Conservation (phyloP, 1,284 basidiomycete genomes). For the Porodaedalea pini region DNA sequence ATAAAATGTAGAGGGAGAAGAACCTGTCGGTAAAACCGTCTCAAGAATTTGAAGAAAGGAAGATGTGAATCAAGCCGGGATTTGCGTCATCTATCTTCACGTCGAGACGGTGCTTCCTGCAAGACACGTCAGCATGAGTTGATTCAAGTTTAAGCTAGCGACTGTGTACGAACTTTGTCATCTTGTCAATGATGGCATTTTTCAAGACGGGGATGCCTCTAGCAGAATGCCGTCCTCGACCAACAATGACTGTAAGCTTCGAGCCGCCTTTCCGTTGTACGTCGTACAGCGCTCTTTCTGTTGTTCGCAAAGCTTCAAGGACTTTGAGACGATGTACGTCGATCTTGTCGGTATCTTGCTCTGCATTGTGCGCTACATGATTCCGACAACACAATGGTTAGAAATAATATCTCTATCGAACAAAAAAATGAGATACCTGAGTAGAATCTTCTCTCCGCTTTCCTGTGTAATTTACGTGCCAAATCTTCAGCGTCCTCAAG, state of each 20-base stretch:
- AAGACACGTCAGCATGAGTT: background rate
- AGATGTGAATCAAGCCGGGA: slow-evolving; percentile 16
- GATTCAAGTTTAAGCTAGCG: too few relatives aligned
- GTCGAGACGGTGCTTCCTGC: slow-evolving; percentile 12
- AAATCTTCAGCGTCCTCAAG: slow-evolving; percentile 5
- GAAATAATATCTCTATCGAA: background rate
- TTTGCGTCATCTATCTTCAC: slow-evolving; percentile 11
- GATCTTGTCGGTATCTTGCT: slow-evolving; percentile 50
- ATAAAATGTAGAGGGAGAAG: too few relatives aligned
- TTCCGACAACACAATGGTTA: background rate
- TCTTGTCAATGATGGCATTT: slow-evolving; percentile 33
- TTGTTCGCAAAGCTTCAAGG: slow-evolving; percentile 61
- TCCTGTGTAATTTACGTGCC: slow-evolving; percentile 9
- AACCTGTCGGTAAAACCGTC: too few relatives aligned
- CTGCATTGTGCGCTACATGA: slow-evolving; percentile 42
- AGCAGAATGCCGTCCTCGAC: slow-evolving; percentile 72
- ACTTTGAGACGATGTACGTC: slow-evolving; percentile 79
- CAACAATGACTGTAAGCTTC: slow-evolving; percentile 71
- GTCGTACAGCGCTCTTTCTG: slow-evolving; percentile 59
- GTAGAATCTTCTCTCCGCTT: slow-evolving; percentile 14
- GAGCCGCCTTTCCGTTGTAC: slow-evolving; percentile 50
- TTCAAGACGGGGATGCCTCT: slow-evolving; percentile 71
- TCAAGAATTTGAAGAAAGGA: slow-evolving; percentile 3
- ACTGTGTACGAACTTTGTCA: slow-evolving; percentile 12
- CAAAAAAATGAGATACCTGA: slow-evolving; percentile 1